Percentiles rank a stretch among this genome's conserved stretches.
These are phyloP conservation scores for Psilocybe mexicana DNA, from an alignment of 1,284 basidiomycete species.

Conservation along the genomic window DNA sequence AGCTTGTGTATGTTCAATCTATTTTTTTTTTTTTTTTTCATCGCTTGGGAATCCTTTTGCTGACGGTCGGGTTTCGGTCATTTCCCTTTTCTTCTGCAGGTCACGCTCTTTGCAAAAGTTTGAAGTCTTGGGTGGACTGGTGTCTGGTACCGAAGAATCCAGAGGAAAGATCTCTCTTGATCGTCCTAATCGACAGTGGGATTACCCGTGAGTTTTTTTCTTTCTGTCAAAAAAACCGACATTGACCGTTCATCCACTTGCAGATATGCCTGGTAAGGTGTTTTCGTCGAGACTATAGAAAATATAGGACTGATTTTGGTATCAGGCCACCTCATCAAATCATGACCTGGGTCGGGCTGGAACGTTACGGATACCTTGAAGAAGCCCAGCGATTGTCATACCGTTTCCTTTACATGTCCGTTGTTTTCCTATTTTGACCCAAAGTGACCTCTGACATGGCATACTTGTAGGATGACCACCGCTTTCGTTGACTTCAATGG, in stretches of 20 bases:
- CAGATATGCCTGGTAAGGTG: slow-evolving; percentile 63
- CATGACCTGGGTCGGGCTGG: slow-evolving; percentile 96
- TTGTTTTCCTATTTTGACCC: slow-evolving; percentile 12
- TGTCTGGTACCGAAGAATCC: slow-evolving; percentile 96
- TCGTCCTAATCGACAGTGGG: slow-evolving; percentile 99
- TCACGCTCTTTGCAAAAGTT: slow-evolving; percentile 90
- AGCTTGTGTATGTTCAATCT: slow-evolving; percentile 75
- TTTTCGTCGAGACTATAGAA: slow-evolving; percentile 13
- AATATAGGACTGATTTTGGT: slow-evolving; percentile 3
- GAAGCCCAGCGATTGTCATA: slow-evolving; percentile 94
- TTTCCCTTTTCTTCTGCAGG: slow-evolving; percentile 40
- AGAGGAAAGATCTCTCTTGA: slow-evolving; percentile 94
- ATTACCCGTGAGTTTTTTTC: slow-evolving; percentile 67
- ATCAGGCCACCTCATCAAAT: slow-evolving; percentile 94
- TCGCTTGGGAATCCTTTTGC: neutral
- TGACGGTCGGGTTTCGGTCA: neutral
- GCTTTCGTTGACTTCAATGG: slow-evolving; percentile 96
- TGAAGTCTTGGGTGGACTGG: slow-evolving; percentile 94
- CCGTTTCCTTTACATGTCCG: slow-evolving; percentile 94
- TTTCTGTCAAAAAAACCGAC: slow-evolving; percentile 7
- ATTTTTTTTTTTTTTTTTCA: slow-evolving; percentile 5
- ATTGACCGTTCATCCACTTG: slow-evolving; percentile 12
- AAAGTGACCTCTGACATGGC: neutral
- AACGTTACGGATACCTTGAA: slow-evolving; percentile 93
- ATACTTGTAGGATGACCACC: slow-evolving; percentile 75